Conservation (phyloP, 192 early-diverging fungal species). For the Backusella westeae region DNA sequence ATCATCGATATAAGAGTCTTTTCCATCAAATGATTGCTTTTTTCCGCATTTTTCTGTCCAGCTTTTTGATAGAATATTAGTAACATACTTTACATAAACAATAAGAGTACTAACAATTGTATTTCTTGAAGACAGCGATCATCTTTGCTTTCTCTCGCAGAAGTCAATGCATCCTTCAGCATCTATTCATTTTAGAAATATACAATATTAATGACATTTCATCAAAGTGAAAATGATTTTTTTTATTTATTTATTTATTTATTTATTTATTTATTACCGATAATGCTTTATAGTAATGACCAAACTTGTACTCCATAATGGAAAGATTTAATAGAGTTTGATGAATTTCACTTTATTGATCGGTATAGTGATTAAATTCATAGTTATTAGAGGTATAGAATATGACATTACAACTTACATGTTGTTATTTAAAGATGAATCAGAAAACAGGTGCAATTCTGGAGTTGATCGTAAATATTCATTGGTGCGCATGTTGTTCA, state of each 20-base stretch:
- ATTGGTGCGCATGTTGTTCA: slow-evolving; percentile 3
- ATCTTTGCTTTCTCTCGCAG: background rate
- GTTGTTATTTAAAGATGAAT: background rate
- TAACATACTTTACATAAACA: too few relatives aligned
- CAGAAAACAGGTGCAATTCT: background rate
- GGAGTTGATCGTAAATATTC: background rate
- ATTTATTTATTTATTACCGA: background rate
- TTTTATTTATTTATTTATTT: too few relatives aligned
- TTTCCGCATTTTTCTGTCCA: slow-evolving; percentile 4
- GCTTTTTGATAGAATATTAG: background rate
- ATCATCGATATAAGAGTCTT: background rate
- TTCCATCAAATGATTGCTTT: background rate
- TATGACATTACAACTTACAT: background rate
- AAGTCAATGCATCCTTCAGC: background rate
- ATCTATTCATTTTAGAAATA: background rate
- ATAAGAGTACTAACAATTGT: background rate
- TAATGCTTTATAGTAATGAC: slow-evolving; percentile 4
- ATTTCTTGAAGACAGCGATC: slow-evolving; percentile 8
- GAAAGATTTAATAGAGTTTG: background rate
- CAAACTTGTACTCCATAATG: slow-evolving; percentile 8
- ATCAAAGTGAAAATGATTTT: background rate
- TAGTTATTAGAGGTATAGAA: background rate
- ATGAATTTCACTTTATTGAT: background rate
- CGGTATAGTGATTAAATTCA: background rate
- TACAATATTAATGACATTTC: background rate